Evolutionary conservation across 2,329 filamentous ascomycete genomes (phyloP).

Genomic region (Aspergillus sp.): DNA sequence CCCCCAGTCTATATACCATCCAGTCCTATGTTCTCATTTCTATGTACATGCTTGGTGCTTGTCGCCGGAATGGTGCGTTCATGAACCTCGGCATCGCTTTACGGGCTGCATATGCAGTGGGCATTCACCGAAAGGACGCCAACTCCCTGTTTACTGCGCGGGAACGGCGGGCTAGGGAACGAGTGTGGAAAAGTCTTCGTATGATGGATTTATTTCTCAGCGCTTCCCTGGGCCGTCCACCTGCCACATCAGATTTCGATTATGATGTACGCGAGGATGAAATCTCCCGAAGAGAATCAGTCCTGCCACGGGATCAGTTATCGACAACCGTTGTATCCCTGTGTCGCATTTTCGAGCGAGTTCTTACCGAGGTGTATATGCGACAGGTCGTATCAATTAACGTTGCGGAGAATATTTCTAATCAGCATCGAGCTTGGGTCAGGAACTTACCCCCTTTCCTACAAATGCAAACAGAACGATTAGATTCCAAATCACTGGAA

Average conservation of each 20-base stretch:
- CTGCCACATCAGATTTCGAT: conserved; percentile 54
- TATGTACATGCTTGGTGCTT: conserved; percentile 53
- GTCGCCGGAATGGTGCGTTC: conserved; percentile 54
- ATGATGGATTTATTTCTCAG: conserved; percentile 55
- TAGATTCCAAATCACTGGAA: conserved; percentile 40
- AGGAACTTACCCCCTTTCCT: conserved; percentile 44
- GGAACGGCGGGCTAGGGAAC: conserved; percentile 45
- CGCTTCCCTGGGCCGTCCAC: conserved; percentile 52
- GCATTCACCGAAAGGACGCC: conserved; percentile 53
- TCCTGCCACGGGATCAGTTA: conserved; percentile 40
- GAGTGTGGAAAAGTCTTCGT: conserved; percentile 55
- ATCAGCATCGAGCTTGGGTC: conserved; percentile 45
- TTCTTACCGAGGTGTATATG: conserved; percentile 45
- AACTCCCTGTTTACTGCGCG: conserved; percentile 50
- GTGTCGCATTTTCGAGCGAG: conserved; percentile 44
- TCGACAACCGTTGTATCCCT: conserved; percentile 50
- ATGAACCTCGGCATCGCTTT: conserved; percentile 54
- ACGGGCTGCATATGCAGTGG: conserved; percentile 53
- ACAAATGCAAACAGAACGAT: conserved; percentile 46
- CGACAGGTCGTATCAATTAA: conserved; percentile 44
- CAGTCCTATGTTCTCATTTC: conserved; percentile 54
- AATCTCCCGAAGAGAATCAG: conserved; percentile 25
- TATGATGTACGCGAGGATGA: conserved; percentile 39
- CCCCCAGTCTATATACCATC: conserved; percentile 52
- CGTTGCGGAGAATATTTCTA: conserved; percentile 43